phyloP scores from a whole-genome alignment of 768 basidiomycete genomes.

The Mycena filopes region DNA sequence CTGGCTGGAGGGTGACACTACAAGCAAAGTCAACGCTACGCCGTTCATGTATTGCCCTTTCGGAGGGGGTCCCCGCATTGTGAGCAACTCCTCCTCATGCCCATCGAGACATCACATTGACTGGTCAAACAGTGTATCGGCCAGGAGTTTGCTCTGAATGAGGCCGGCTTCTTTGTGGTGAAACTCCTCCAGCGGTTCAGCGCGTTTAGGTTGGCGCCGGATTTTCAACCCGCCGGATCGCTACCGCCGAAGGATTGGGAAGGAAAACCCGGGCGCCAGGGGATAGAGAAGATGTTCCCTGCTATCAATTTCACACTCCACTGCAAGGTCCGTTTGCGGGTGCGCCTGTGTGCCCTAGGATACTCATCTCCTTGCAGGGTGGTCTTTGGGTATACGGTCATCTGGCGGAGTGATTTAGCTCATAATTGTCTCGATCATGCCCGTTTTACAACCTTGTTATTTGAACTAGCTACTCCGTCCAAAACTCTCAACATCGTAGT shows the following conservation, averaged over 20 bases:
- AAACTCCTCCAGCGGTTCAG: conserved; percentile 17
- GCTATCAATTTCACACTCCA: conserved; percentile 17
- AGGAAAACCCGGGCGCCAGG: conserved; percentile 16
- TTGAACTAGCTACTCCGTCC: too few relatives aligned
- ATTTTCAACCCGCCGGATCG: conserved; percentile 18
- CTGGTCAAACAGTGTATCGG: conserved; percentile 24
- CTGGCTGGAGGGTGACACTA: conserved; percentile 14
- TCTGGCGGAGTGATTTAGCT: too few relatives aligned
- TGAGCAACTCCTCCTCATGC: too few relatives aligned
- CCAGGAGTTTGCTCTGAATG: conserved; percentile 19
- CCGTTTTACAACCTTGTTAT: too few relatives aligned
- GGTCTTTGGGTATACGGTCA: conserved; percentile 20
- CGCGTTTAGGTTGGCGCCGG: conserved; percentile 5
- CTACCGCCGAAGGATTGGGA: conserved; percentile 12
- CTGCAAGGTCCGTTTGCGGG: conserved; percentile 18
- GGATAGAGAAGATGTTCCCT: conserved; percentile 16
- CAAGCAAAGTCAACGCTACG: conserved; percentile 4
- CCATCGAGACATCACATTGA: too few relatives aligned
- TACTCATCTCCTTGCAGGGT: conserved; percentile 2
- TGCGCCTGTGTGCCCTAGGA: neutral
- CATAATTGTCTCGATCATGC: too few relatives aligned
- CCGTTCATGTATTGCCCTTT: conserved; percentile 25
- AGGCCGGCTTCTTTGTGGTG: conserved; percentile 17
- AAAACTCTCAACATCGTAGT: too few relatives aligned
- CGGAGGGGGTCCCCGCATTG: conserved; percentile 11